Base-by-base conservation (phyloP, 2,329 filamentous ascomycete genomes). In the Ophiostoma quercus region DNA sequence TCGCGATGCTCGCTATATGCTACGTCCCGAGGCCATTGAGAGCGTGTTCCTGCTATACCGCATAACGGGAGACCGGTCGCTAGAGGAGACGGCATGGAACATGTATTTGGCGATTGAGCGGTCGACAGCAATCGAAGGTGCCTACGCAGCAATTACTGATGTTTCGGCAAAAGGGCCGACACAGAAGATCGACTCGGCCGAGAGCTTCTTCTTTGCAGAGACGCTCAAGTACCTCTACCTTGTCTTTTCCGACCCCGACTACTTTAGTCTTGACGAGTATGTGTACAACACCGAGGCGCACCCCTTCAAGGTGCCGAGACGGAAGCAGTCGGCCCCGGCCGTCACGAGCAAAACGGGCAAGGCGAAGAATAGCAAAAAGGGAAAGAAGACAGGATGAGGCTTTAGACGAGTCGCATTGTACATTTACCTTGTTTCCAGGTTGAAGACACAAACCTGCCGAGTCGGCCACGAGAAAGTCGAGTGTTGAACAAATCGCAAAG, bases 31-130 rank as follows among this genome's bases (percentile, higher is more conserved):
- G 78, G 92, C 90, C 0, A 84, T 92, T 37, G 90, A 93, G 77
- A 89, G 85, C 65, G 80, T 93, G 67, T 89, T 92, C 76, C 89
- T 92, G 77, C 90, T 93, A 87, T 93, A 90, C 84, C 86, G 90
- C 67, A 90, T 93, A 75, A 92, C 90, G 0, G 88, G 88, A 5
- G 88, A 93, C 73, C 83, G 85, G 14, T 86, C 85, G 66, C 92
- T 92, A 76, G 82, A 90, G 9, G 84, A 92, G 71, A 90, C 88
- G 87, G 90, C 90, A 19, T 93, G 90, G 90, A 83, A 89, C 74
- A 92, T 93, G 84, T 93, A 92, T 78, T 83, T 90, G 75, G 82
- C 85, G 0, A 92, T 92, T 75, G 79, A 89, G 74, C 84, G 86
- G 72, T 83, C 91, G 75, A 90, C 87, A 19, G 70, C 70, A 69